phyloP scores from a whole-genome alignment of 202 grass and related monocot species.

The Musa balbisiana region DNA sequence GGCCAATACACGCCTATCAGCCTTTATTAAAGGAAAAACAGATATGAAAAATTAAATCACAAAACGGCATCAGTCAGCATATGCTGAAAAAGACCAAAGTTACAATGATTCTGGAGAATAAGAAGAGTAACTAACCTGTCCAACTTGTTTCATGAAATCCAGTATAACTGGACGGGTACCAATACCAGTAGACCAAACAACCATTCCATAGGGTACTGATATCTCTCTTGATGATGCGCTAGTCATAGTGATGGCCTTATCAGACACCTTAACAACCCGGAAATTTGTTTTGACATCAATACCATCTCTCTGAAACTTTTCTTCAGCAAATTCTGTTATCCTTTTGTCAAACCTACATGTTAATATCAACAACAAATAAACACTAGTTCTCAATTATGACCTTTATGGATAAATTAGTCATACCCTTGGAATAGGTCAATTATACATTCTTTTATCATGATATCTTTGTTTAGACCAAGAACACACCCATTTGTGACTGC shows the following conservation, averaged over 20 bases:
- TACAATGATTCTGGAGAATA: not conserved
- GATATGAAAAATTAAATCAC: not conserved
- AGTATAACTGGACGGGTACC: constrained; percentile 61
- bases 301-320: constrained; percentile 63
- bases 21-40: constrained; percentile 29
- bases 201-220: constrained; percentile 60
- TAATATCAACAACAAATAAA: not conserved
- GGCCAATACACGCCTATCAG: constrained; percentile 42
- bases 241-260: constrained; percentile 60
- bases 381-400: too few relatives aligned
- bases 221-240: constrained; percentile 38
- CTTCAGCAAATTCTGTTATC: constrained; percentile 76
- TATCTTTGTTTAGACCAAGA: too few relatives aligned
- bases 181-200: constrained; percentile 72
- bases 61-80: not conserved
- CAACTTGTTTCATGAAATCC: constrained; percentile 83
- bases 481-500: too few relatives aligned
- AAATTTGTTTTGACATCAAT: constrained; percentile 80
- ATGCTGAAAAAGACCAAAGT: too few relatives aligned
- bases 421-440: too few relatives aligned
- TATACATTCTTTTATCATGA: too few relatives aligned
- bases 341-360: constrained; percentile 71
- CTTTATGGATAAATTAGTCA: too few relatives aligned
- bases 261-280: constrained; percentile 60
- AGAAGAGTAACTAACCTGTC: constrained; percentile 39